Evolutionary conservation across 371 early-diverging fungal species (phyloP).

Genomic region (Apophysomyces ossiformis): DNA sequence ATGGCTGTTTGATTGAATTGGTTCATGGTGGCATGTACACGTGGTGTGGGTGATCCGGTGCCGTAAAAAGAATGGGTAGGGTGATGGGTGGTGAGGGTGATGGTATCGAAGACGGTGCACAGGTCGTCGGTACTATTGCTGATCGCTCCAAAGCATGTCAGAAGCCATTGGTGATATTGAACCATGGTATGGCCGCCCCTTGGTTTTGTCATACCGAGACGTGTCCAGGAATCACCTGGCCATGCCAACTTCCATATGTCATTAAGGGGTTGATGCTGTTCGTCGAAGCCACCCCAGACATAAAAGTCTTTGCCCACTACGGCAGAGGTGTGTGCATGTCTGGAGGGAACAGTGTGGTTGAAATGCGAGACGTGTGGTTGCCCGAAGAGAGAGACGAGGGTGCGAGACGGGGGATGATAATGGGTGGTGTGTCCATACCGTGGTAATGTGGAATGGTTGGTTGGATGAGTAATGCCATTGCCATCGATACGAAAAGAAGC

Average conservation of each 20-base stretch:
- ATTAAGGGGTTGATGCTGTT: neutral
- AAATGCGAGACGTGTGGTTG: neutral
- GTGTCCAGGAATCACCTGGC: conserved; percentile 7
- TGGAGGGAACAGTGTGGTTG: neutral
- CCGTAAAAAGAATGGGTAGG: neutral
- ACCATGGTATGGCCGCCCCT: conserved; percentile 24
- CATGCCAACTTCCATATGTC: conserved; percentile 12
- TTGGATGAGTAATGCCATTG: neutral
- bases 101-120: neutral
- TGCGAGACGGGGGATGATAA: neutral
- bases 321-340: conserved; percentile 20
- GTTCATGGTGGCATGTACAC: conserved; percentile 24
- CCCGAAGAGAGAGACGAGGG: neutral
- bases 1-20: conserved; percentile 13
- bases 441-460: neutral
- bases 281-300: conserved; percentile 16
- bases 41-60: conserved; percentile 1
- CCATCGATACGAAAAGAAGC: neutral
- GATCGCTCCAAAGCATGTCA: conserved; percentile 33
- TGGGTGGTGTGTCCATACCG: neutral
- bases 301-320: neutral
- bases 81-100: neutral
- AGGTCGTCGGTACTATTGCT: conserved; percentile 12
- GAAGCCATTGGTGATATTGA: conserved; percentile 21
- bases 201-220: conserved; percentile 10